Evolutionary conservation across 495 filamentous ascomycete genomes (phyloP), one percentile per base, ranked within the genome.

Genomic region (Xylaria longipes): DNA sequence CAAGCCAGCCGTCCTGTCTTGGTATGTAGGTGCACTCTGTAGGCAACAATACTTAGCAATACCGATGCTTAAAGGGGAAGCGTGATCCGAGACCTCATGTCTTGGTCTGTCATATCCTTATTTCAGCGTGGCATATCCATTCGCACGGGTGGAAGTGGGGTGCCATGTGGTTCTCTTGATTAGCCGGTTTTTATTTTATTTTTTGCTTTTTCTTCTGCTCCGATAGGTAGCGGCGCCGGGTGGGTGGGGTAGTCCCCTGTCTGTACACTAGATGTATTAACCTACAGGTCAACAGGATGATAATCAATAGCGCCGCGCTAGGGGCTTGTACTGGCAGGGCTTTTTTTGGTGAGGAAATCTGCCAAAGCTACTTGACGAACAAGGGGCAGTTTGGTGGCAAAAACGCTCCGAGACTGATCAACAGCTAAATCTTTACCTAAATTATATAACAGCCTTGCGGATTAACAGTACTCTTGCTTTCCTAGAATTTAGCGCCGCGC

Each of bases 61-160:
- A 35, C 45, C 27, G 33, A 54, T 6, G 45, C 65, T 56, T 6
- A 56, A 67, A 67, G 65, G 48, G 48, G 65, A 67, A 67, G 65
- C 46, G 43, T 54, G 22, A 67, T 56, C 65, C 65, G 65, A 56
- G n/a, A 56, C 22, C n/a, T 27, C 17, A 3, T 8, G 43, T 54
- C 33, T 67, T n/a, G 48, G 46, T 56, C 43, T 37, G 33, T 41
- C 46, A 65, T 48, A 56, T 56, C n/a, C n/a, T 54, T 35, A 54
- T 67, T 67, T 29, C 20, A 56, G 46, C 45, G 35, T 54, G 58
- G 25, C 33, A 43, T 54, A 63, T 70, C 68, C 68, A 50, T 33
- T 58, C 68, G 68, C 7, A 22, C 68, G 68, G 68, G 68, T 70
- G 57, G 17, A 58, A 63, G 58, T 70, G 68, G 68, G 68, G 68